Percentiles rank a stretch among this genome's conserved stretches.
These are phyloP conservation scores for Allodekkera sacchari DNA, from an alignment of 805 yeast genomes.

Conservation along the genomic window DNA sequence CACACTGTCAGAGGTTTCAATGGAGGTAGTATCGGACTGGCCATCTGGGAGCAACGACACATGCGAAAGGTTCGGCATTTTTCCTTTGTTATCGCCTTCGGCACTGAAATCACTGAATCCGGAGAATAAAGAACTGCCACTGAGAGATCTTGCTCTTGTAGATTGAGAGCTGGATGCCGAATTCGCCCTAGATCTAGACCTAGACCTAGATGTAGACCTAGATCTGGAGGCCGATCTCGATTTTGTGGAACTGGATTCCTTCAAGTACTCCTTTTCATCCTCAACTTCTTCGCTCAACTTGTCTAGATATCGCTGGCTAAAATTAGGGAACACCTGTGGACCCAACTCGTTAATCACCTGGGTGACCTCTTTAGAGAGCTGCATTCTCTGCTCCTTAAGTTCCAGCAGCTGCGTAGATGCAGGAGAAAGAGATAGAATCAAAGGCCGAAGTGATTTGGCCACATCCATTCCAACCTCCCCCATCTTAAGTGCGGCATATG, in stretches of 20 bases:
- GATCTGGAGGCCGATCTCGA: conserved; percentile 11
- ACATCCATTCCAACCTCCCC: conserved; percentile 95
- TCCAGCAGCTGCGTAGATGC: conserved; percentile 45
- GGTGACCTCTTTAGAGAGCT: conserved; percentile 65
- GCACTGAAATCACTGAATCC: conserved; percentile 18
- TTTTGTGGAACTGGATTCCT: conserved; percentile 5
- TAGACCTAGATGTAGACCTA: conserved; percentile 10
- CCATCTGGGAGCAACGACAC: conserved; percentile 27
- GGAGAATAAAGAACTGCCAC: conserved; percentile 16
- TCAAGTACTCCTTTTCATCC: conserved; percentile 17
- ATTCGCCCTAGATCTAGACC: conserved; percentile 7
- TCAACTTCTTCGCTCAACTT: conserved; percentile 12
- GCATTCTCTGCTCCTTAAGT: conserved; percentile 52
- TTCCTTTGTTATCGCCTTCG: conserved; percentile 10
- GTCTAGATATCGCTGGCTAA: conserved; percentile 23
- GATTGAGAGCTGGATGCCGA: conserved; percentile 6
- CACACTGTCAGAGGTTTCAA: background rate
- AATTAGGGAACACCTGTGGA: conserved; percentile 79
- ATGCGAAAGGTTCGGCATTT: conserved; percentile 21
- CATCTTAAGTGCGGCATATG: conserved; percentile 78
- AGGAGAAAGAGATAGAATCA: conserved; percentile 47
- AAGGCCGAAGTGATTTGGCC: conserved; percentile 74
- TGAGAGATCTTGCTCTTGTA: conserved; percentile 5
- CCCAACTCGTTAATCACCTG: conserved; percentile 76
- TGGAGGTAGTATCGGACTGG: conserved; percentile 1